These are phyloP conservation scores for Punctularia strigosozonata DNA, from an alignment of 768 basidiomycete genomes.

Conservation along the genomic window DNA sequence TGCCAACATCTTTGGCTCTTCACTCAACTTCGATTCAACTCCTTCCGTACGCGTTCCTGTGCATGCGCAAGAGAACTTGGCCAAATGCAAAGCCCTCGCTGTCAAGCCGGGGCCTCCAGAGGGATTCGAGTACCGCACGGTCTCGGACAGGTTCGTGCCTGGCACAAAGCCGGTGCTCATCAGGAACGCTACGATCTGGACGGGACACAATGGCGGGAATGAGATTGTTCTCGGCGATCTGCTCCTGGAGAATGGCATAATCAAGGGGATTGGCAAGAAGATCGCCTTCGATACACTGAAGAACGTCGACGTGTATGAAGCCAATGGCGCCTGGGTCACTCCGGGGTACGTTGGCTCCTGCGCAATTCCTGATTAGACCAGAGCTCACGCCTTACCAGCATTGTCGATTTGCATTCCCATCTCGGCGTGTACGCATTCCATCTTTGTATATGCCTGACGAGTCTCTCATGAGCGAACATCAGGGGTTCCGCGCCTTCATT, in stretches of 20 bases:
- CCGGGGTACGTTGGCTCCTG: constrained; percentile 37
- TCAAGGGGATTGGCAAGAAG: constrained; percentile 48
- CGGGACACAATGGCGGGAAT: constrained; percentile 57
- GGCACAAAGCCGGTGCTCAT: constrained; percentile 57
- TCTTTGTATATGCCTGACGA: not conserved
- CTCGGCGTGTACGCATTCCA: constrained; percentile 23
- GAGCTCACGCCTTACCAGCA: constrained; percentile 9
- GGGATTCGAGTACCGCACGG: constrained; percentile 34
- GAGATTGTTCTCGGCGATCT: constrained; percentile 56
- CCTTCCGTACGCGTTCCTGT: too few species aligned
- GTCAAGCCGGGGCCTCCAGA: constrained; percentile 29
- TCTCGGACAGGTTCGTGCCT: constrained; percentile 54
- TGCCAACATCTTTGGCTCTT: too few species aligned
- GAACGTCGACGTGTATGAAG: constrained; percentile 32
- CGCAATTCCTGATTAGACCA: not conserved
- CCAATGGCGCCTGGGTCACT: constrained; percentile 64
- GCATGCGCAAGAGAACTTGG: constrained; percentile 20
- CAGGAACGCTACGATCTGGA: constrained; percentile 77
- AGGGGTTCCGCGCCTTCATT: constrained; percentile 10
- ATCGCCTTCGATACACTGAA: constrained; percentile 17
- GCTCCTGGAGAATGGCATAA: constrained; percentile 57
- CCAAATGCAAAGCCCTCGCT: constrained; percentile 32
- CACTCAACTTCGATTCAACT: too few species aligned
- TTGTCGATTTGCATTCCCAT: constrained; percentile 38
- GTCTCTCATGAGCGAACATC: not conserved